Conservation (phyloP, 2,329 filamentous ascomycete genomes). For the Didymella sp. region DNA sequence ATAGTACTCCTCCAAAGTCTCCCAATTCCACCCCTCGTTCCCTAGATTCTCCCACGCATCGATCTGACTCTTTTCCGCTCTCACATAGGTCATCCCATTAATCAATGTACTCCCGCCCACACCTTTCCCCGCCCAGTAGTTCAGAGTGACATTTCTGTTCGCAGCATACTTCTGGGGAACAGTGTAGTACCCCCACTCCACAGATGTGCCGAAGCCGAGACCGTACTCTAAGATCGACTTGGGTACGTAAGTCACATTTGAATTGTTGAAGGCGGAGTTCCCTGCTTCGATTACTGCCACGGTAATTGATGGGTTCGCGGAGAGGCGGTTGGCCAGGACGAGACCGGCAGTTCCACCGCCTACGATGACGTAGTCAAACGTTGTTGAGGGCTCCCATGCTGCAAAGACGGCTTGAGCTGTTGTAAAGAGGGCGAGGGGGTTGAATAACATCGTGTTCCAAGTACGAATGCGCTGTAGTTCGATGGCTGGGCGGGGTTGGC, state of each 20-base stretch:
- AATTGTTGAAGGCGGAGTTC: conserved; percentile 38
- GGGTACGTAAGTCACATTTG: conserved; percentile 38
- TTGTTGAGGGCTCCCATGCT: conserved; percentile 18
- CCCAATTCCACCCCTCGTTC: conserved; percentile 46
- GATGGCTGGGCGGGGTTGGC: neutral
- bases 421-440: neutral
- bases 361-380: conserved; percentile 46
- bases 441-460: neutral
- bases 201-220: conserved; percentile 32
- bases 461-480: neutral
- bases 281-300: conserved; percentile 48
- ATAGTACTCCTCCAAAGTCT: conserved; percentile 40
- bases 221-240: conserved; percentile 32
- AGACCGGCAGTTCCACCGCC: conserved; percentile 46
- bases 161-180: conserved; percentile 49
- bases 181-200: conserved; percentile 54
- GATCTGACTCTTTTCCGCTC: conserved; percentile 44
- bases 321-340: conserved; percentile 40
- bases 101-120: conserved; percentile 54
- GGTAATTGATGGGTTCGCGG: conserved; percentile 27
- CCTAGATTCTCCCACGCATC: conserved; percentile 45
- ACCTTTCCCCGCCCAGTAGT: conserved; percentile 52
- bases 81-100: conserved; percentile 52
- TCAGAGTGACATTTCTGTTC: conserved; percentile 28
- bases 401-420: conserved; percentile 15